These are phyloP conservation scores for Penicillium chermesinum DNA, from an alignment of 495 filamentous ascomycete genomes.

Conservation along the genomic window DNA sequence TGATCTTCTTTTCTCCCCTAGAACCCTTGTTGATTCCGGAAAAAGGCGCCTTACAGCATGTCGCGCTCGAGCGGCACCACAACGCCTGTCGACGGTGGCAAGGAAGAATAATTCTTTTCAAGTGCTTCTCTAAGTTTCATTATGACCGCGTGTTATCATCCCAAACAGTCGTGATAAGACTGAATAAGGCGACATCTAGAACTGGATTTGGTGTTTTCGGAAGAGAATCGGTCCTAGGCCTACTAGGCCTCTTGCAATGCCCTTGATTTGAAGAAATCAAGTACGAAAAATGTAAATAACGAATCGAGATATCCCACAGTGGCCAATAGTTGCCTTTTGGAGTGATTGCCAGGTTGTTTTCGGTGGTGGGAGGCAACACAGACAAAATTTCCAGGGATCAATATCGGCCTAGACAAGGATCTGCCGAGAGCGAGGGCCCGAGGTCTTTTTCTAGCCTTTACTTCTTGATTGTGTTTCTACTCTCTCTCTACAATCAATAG, in stretches of 20 bases:
- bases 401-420: not conserved
- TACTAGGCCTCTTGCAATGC: not conserved
- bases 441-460: not conserved
- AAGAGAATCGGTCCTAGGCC: not conserved
- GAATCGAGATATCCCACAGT: not conserved
- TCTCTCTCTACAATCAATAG: conserved; percentile 1
- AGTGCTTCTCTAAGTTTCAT: not conserved
- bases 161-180: not conserved
- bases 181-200: not conserved
- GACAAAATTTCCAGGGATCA: not conserved
- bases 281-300: not conserved
- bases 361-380: conserved; percentile 3
- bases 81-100: conserved; percentile 31
- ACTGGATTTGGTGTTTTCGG: not conserved
- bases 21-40: conserved; percentile 4
- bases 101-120: conserved; percentile 12
- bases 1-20: not conserved
- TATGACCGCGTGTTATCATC: not conserved
- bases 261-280: not conserved
- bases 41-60: conserved; percentile 47
- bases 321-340: not conserved
- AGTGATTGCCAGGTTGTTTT: conserved; percentile 16
- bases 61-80: conserved; percentile 37
- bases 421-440: conserved; percentile 5
- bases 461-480: conserved; percentile 7